Evolutionary conservation across 1,284 basidiomycete genomes (phyloP).

Genomic region (Naganishia liquefaciens): DNA sequence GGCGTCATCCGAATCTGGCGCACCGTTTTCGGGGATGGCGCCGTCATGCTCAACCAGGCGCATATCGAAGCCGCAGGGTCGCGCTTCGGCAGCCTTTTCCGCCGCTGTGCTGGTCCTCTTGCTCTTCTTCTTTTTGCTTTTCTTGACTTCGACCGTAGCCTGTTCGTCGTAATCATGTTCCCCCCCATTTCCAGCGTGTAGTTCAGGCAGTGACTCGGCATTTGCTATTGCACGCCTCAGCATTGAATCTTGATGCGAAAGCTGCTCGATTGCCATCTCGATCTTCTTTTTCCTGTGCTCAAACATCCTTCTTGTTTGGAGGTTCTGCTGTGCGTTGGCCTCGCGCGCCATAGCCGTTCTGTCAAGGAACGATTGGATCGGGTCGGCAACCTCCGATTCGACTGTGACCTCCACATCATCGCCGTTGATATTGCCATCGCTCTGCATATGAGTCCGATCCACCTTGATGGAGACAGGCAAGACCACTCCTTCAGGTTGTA

Average conservation of each 20-base stretch:
- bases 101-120: conserved; percentile 3
- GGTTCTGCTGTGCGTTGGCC: conserved; percentile 3
- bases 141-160: conserved; percentile 8
- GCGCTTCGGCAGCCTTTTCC: conserved; percentile 10
- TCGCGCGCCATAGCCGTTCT: conserved; percentile 9
- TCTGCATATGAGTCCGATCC: conserved; percentile 1
- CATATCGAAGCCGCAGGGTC: conserved; percentile 28
- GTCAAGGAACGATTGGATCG: conserved; percentile 4
- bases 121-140: conserved; percentile 8
- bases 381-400: not conserved
- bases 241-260: not conserved
- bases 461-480: not conserved
- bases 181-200: not conserved
- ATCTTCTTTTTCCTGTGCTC: conserved; percentile 17
- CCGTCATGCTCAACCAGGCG: conserved; percentile 8
- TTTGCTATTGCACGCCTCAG: conserved; percentile 6
- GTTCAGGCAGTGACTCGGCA: conserved; percentile 6
- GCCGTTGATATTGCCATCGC: too few species aligned
- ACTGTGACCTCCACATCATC: not conserved
- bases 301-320: conserved; percentile 3
- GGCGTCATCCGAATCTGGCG: not conserved
- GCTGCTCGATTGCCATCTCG: not conserved
- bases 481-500: conserved; percentile 23
- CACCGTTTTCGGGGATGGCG: not conserved
- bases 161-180: not conserved